Base-by-base conservation (phyloP, 1,139 yeast genomes). In the Lodderomyces theae region DNA sequence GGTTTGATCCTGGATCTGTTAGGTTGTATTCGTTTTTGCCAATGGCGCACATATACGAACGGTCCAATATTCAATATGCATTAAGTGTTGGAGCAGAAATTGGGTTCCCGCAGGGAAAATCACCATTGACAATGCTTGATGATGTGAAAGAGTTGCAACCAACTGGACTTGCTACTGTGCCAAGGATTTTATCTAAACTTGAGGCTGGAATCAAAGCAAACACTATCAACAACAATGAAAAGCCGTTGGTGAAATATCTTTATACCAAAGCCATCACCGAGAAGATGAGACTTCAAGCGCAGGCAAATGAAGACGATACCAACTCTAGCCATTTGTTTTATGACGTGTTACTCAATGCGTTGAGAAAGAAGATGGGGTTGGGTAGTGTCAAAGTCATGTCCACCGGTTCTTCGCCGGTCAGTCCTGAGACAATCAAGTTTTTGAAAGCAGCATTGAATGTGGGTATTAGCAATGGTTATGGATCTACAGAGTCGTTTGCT, bases 11-110 rank as follows among this genome's bases (percentile, higher is more conserved):
- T 4, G 41, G 37, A 15, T n/a, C n/a, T n/a, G n/a, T n/a, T n/a
- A n/a, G n/a, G n/a, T 40, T 46, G 26, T 58, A 56, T 42, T 46
- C 46, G 15, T 58, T 58, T 42, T 52, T 57, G 36, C 61, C 61
- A 9, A 49, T 56, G 46, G 88, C 90, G 2, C 90, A 84, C 58
- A 83, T 84, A 44, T 82, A 75, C 55, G 86, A 82, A 50, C 56
- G 76, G 42, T 58, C 59, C 59, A 56, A 55, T 31, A 40, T 62
- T 25, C 44, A 51, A 5, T 52, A 50, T 37, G 54, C 57, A 6
- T 43, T 61, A 9, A 51, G 60, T 26, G 33, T 47, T 22, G 72
- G 70, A 22, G 49, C 58, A 5, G 56, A 66, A 8, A 48, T 72
- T 34, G 74, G 73, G 4, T 65, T 71, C 57, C 77, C 78, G 3